phyloP scores from a whole-genome alignment of 1,284 basidiomycete species.

The Leccinum fuscescens region DNA sequence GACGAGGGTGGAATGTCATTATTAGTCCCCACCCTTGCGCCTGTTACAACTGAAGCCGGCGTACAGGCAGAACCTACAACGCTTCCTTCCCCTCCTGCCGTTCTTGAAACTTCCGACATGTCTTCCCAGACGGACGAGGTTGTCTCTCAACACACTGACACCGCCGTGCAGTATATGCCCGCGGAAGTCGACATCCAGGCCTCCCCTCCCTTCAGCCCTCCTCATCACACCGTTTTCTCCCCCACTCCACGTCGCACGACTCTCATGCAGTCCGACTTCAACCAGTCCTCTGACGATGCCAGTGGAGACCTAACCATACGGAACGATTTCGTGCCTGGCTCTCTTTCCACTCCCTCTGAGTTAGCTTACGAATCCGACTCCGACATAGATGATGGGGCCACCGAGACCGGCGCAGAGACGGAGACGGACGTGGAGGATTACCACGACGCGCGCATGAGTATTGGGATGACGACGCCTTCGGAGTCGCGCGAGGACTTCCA shows the following conservation, averaged over 20 bases:
- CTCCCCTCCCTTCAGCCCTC: slow-evolving; percentile 12
- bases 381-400: slow-evolving; percentile 50
- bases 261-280: slow-evolving; percentile 45
- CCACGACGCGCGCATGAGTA: slow-evolving; percentile 77
- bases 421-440: slow-evolving; percentile 67
- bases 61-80: slow-evolving; percentile 31
- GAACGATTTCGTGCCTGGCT: slow-evolving; percentile 32
- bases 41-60: slow-evolving; percentile 34
- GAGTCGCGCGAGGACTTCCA: slow-evolving; percentile 69
- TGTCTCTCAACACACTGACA: slow-evolving; percentile 32
- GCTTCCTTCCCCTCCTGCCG: slow-evolving; percentile 18
- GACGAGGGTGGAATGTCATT: slow-evolving; percentile 36
- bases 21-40: slow-evolving; percentile 31
- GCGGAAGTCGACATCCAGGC: slow-evolving; percentile 38
- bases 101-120: slow-evolving; percentile 35
- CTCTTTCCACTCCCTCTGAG: slow-evolving; percentile 25
- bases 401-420: slow-evolving; percentile 62
- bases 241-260: slow-evolving; percentile 41
- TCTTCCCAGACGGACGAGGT: slow-evolving; percentile 53
- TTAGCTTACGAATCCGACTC: slow-evolving; percentile 34
- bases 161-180: slow-evolving; percentile 42
- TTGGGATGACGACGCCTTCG: slow-evolving; percentile 61
- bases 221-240: slow-evolving; percentile 23
- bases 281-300: slow-evolving; percentile 36
- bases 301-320: slow-evolving; percentile 46